Evolutionary conservation across 163 green algal species (phyloP), one percentile per base, ranked within the genome.

Genomic region (Scenedesmus sp.): DNA sequence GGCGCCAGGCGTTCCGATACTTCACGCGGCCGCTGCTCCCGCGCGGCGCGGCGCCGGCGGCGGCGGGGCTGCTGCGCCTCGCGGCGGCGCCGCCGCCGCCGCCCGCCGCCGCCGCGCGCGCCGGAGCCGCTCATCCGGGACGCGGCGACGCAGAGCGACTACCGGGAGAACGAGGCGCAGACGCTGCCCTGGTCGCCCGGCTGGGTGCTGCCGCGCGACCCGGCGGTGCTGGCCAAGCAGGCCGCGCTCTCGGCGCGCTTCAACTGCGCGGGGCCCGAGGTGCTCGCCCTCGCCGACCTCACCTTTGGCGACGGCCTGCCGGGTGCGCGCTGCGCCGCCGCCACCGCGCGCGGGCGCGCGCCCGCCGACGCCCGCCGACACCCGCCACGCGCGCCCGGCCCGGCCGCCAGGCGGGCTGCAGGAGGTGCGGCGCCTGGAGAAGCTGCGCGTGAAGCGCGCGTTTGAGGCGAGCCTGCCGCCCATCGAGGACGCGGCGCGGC

Each of bases 401-500:
- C 7, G 7, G 10, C 51, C 60, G 18, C n/a, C 75, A 78, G 57
- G 70, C 18, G 84, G 84, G 3, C 44, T 88, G 63, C 24, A 72
- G 20, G 83, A 92, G 77, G 86, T 95, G 6, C 80, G 80, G 24
- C 81, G 86, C 28, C 86, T 95, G 26, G 88, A 95, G 36, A 92
- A 92, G 78, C 63, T 90, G 72, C 84, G 91, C 10, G 83, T 80
- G 22, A 95, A 95, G 84, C 84, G 89, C 2, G 88, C 86, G 3
- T 96, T 95, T 74, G 92, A 96, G 75, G 88, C 89, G 17, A 87
- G 78, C 1, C 78, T 96, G 75, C 92, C 92, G 18, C 86, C 91
- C 1, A 66, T 95, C 18, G 44, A 89, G 60, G 88, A 94, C 79
- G 42, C 83, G 24, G 80, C 63, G 22, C 74, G 76, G 28, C 86